Evolutionary conservation across 2,329 filamentous ascomycete genomes (phyloP), one percentile per base, ranked within the genome.

Genomic region (Aspergillus ustus): DNA sequence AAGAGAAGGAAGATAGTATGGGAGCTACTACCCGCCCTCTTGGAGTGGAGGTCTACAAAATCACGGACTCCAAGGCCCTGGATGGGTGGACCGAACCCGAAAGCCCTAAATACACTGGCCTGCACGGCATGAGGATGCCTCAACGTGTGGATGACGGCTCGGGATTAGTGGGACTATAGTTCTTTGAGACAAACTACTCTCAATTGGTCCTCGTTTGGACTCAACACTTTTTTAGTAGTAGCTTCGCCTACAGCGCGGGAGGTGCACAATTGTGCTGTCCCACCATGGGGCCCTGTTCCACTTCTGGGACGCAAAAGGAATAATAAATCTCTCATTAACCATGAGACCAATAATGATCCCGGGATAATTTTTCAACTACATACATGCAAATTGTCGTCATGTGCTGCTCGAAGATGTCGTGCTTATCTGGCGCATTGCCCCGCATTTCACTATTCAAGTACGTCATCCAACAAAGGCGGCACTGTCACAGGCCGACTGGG

Each of bases 1-100:
- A 89, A 13, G 86, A 83, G 48, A 82, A 81, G 62, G 81, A 77
- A 7, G 78, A 72, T 51, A 40, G 9, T 40, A 89, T 86, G 75
- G 85, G 87, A 65, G 84, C 87, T 70, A 88, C 87, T 57, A 92
- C 91, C 85, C 84, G 91, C 7, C 90, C 91, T 1, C 83, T 95
- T 6, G 87, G 87, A 52, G 89, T 94, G 0, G 87, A 93, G 67
- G 87, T 95, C 0, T 93, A 87, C 73, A 81, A 82, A 61, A 75
- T 94, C 15, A 76, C 80, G 29, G 85, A 89, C 67, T 74, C 78
- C 52, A 70, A 73, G 2, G 67, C 89, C 0, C 71, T 91, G 54
- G 71, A 81, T 7, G 87, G 82, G 0, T 93, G 91, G 91, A 85
- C 83, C 67, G 78, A 83, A 25, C 85, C 89, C 0, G 78, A 86